Percentiles rank a stretch among this genome's conserved stretches.
These are phyloP conservation scores for Scheffersomyces titani DNA, from an alignment of 1,139 yeast species.

Conservation along the genomic window DNA sequence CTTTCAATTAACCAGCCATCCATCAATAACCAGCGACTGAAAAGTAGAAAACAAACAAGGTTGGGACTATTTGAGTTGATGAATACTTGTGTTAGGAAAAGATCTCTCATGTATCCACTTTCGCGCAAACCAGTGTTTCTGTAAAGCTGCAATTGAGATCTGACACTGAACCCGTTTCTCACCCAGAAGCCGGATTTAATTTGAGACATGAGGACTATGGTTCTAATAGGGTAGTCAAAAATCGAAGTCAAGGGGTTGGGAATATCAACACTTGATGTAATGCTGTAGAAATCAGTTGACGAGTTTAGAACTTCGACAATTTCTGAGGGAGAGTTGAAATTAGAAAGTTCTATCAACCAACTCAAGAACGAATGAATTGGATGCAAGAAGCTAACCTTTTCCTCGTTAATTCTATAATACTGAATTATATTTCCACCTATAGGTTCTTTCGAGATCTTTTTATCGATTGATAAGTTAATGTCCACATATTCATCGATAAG, in stretches of 20 bases:
- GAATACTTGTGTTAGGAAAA: constrained; percentile 70
- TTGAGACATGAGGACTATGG: constrained; percentile 59
- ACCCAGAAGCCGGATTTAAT: constrained; percentile 64
- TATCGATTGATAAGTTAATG: constrained; percentile 18
- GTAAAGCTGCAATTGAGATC: constrained; percentile 79
- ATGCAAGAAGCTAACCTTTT: constrained; percentile 70
- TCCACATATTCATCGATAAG: constrained; percentile 31
- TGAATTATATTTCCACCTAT: constrained; percentile 23
- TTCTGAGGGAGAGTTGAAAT: constrained; percentile 26
- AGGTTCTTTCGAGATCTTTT: constrained; percentile 21
- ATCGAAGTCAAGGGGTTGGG: constrained; percentile 34
- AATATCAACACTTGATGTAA: constrained; percentile 5
- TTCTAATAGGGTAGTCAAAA: constrained; percentile 77
- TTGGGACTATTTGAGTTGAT: constrained; percentile 61
- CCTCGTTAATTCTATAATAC: constrained; percentile 31
- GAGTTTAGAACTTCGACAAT: constrained; percentile 18
- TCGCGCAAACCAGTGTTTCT: constrained; percentile 83
- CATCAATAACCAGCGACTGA: constrained; percentile 72
- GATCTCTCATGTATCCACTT: constrained; percentile 75
- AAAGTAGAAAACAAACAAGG: constrained; percentile 56
- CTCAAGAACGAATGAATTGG: constrained; percentile 77
- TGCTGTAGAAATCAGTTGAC: constrained; percentile 2
- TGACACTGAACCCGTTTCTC: constrained; percentile 63
- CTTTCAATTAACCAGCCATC: constrained; percentile 39
- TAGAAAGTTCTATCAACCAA: constrained; percentile 63